Base-by-base conservation (phyloP, 2,329 filamentous ascomycete genomes). In the Chalara sp. region DNA sequence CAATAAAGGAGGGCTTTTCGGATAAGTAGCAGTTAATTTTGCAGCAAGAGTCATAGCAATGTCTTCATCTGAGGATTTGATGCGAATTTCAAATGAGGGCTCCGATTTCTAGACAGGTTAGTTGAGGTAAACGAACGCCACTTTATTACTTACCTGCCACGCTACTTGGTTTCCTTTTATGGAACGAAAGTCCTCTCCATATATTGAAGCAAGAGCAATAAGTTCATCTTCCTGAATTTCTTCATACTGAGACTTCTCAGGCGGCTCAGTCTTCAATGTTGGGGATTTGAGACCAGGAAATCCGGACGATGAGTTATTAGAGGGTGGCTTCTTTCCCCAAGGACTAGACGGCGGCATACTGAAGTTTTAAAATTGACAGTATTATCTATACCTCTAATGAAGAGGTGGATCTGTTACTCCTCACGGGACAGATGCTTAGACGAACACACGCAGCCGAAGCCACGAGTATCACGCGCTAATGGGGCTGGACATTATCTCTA, bases 151-250 rank as follows among this genome's bases (percentile, higher is more conserved):
- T 76, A 89, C 87, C 76, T 95, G 90, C 92, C 92, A 97, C 40
- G 90, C 91, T 59, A 81, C 78, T 43, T 68, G 78, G 53, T 83
- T 80, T 53, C 79, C 79, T 62, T 85, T 80, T 61, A 89, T 80
- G 65, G 86, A 82, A 60, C 86, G 76, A 64, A 89, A 96, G 64
- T 96, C 91, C 53, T 95, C 89, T 58, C 84, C 86, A 65, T 93
- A 97, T 46, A 97, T 95, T 41, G 92, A 87, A 62, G 86, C 79
- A 53, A 97, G 76, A 43, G 84, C 92, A 65, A 93, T 80, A 51
- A 95, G 76, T 71, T 97, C 93, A 65, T 96, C 87, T 62, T 86
- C 77, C 70, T 97, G 93, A 33, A 87, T 82, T 70, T 95, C 86
- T 57, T 84, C 81, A 71, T 96, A 95, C 64, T 90, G 73, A 12